phyloP scores from a whole-genome alignment of 1,139 yeast species.

The Zygosaccharomyces sapae region DNA sequence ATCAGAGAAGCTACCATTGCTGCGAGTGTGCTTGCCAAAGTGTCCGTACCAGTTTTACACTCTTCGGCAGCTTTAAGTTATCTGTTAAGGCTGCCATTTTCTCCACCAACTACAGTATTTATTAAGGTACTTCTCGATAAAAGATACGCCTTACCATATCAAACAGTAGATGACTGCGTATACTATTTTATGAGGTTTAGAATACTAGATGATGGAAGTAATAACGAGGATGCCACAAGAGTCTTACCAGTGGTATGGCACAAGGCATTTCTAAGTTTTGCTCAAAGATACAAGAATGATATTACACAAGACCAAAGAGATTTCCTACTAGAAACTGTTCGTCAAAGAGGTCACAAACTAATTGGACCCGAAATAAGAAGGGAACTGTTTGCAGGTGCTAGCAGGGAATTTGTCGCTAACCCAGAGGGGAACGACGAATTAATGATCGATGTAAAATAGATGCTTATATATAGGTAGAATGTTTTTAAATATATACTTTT shows the following conservation, averaged over 20 bases:
- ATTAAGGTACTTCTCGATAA: slow-evolving; percentile 86
- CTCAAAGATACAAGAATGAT: slow-evolving; percentile 94
- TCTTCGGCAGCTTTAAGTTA: slow-evolving; percentile 93
- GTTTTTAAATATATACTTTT: neutral
- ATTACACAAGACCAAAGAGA: slow-evolving; percentile 97
- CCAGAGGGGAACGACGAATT: slow-evolving; percentile 27
- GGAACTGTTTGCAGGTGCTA: slow-evolving; percentile 79
- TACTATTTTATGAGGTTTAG: slow-evolving; percentile 91
- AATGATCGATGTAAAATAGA: slow-evolving; percentile 30
- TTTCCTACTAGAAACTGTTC: slow-evolving; percentile 81
- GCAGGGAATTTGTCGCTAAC: slow-evolving; percentile 40
- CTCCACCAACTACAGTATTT: slow-evolving; percentile 86
- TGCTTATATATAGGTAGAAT: neutral
- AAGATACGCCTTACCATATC: slow-evolving; percentile 94
- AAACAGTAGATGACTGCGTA: slow-evolving; percentile 92
- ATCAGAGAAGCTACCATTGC: slow-evolving; percentile 94
- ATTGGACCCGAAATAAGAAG: slow-evolving; percentile 94
- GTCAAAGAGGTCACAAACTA: slow-evolving; percentile 82
- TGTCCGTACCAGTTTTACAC: slow-evolving; percentile 90
- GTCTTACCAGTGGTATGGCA: slow-evolving; percentile 92
- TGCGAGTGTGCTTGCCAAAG: slow-evolving; percentile 83
- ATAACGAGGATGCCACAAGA: slow-evolving; percentile 49
- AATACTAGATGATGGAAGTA: slow-evolving; percentile 44
- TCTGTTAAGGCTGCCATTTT: slow-evolving; percentile 75
- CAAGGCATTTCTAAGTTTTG: slow-evolving; percentile 87